Evolutionary conservation across 192 early-diverging fungal species (phyloP).

Genomic region (Coemansia sp.): DNA sequence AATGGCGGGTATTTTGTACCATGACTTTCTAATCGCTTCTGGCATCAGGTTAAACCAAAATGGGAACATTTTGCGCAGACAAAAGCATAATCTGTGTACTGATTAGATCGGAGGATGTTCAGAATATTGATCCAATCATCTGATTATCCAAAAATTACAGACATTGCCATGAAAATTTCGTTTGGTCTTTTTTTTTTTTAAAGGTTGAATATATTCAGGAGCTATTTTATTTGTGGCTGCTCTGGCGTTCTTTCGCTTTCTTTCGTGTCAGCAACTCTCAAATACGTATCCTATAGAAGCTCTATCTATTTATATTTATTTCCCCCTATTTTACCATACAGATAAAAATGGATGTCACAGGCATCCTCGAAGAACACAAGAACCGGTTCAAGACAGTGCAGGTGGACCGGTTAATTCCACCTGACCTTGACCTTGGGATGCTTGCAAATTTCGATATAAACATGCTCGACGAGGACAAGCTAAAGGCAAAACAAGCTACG

Average conservation of each 20-base stretch:
- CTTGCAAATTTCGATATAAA: constrained; percentile 81
- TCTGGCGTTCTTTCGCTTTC: neutral
- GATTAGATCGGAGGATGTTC: too few relatives aligned
- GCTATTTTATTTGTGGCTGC: too few relatives aligned
- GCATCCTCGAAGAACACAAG: constrained; percentile 68
- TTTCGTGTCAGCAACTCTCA: neutral
- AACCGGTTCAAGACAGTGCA: constrained; percentile 70
- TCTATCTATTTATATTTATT: neutral
- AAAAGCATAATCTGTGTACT: neutral
- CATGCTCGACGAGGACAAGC: constrained; percentile 64
- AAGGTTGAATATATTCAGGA: too few relatives aligned
- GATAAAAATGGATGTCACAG: constrained; percentile 65
- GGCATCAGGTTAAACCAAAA: too few relatives aligned
- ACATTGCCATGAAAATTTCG: neutral
- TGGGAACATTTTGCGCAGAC: neutral
- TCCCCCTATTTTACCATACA: neutral
- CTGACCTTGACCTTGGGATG: constrained; percentile 87
- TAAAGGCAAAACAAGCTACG: constrained; percentile 18
- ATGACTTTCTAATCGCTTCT: too few relatives aligned
- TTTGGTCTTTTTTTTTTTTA: neutral
- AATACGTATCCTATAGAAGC: neutral
- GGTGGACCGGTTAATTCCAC: constrained; percentile 78
- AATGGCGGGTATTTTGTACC: constrained; percentile 67
- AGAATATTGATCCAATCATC: too few relatives aligned
- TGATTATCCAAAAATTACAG: neutral